Evolutionary conservation across 371 early-diverging fungal species (phyloP), one percentile per base, ranked within the genome.

Genomic region (Gilbertella persicaria): DNA sequence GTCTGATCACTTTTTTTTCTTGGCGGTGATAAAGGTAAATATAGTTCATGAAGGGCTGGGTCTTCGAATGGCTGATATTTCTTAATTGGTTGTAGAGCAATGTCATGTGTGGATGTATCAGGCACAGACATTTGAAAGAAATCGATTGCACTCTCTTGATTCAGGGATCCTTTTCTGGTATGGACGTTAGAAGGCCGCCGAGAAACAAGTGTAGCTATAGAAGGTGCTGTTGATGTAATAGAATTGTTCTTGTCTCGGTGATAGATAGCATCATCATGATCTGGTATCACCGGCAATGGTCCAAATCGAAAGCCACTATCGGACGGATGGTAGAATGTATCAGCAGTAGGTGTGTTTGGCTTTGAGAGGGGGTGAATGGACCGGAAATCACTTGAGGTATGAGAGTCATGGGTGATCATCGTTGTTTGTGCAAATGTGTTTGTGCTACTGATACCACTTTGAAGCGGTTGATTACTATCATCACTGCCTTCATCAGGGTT

Each of bases 231-330:
- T 19, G 59, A 58, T 17, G 48, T 29, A 28, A 52, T 52, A 2
- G 59, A 58, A 16, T 45, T 58, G 28, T 52, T 58, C 4, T 50
- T 45, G 10, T 25, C 2, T 6, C 28, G 14, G 20, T 41, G 14
- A 20, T 23, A n/a, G 30, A 23, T n/a, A 4, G 16, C 4, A 21
- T 45, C 17, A 37, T 35, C 16, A 12, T 24, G 43, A 28, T 28
- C n/a, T 30, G 61, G 61, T 5, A 50, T n/a, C 4, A 33, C 50
- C 35, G 61, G 61, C n/a, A 61, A 38, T 7, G 56, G 51, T 9
- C 56, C 56, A 38, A 47, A 61, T 8, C 55, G 55, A 17, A 61
- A 55, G 1, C 45, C 56, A 21, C 50, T 55, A 19, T 60, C 50
- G 28, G 19, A 49, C 14, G 14, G 13, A 21, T 35, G 26, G 14